Conservation (phyloP, 176 grass and related monocot species). For the Tillandsia fasciculata region DNA sequence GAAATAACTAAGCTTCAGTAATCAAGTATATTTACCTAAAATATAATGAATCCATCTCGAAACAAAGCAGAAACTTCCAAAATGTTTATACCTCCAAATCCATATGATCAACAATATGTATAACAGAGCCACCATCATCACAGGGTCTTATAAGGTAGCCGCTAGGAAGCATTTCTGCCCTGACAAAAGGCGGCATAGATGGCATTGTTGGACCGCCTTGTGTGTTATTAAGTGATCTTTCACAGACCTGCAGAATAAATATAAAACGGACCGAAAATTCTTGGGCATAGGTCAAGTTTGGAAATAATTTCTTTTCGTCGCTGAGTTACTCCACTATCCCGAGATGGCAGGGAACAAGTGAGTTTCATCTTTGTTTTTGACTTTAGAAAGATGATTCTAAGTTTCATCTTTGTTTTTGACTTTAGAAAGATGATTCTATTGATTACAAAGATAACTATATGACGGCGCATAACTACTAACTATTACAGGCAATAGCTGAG, state of each 20-base stretch:
- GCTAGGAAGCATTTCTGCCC: constrained; percentile 85
- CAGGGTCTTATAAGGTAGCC: constrained; percentile 87
- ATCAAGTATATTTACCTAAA: neutral
- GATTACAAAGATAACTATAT: too few relatives aligned
- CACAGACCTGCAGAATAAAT: constrained; percentile 41
- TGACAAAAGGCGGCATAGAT: constrained; percentile 57
- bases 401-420: too few relatives aligned
- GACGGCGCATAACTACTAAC: neutral
- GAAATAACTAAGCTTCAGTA: neutral
- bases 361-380: too few relatives aligned
- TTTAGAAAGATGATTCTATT: too few relatives aligned
- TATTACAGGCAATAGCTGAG: constrained; percentile 9
- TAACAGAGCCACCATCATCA: constrained; percentile 67
- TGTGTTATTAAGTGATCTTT: constrained; percentile 68
- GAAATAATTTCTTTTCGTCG: neutral
- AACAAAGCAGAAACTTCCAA: neutral
- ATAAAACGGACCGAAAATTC: neutral
- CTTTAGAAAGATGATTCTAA: too few relatives aligned
- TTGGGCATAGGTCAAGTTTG: neutral
- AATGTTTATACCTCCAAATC: constrained; percentile 63
- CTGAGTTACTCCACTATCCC: too few relatives aligned
- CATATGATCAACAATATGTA: constrained; percentile 94
- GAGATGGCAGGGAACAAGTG: too few relatives aligned
- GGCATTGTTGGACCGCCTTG: constrained; percentile 75
- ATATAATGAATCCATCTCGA: neutral